Conservation (phyloP, 2,329 filamentous ascomycete species). For the Fusarium falciforme region DNA sequence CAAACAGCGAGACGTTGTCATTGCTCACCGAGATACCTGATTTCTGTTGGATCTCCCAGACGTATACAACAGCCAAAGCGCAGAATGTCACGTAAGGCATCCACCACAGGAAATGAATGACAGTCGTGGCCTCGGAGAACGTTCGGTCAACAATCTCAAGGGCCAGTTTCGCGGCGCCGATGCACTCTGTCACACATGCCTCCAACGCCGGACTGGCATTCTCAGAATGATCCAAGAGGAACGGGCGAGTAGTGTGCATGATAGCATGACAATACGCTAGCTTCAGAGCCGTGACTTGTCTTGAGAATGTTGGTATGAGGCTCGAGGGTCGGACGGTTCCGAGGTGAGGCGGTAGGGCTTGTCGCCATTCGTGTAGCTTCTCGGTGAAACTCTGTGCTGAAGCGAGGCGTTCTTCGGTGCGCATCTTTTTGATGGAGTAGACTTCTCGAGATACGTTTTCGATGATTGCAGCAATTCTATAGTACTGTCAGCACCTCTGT, state of each 20-base stretch:
- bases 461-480: constrained; percentile 51
- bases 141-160: constrained; percentile 16
- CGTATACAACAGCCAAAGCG: constrained; percentile 63
- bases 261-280: constrained; percentile 65
- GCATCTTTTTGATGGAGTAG: constrained; percentile 50
- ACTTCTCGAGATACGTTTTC: constrained; percentile 51
- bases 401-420: constrained; percentile 49
- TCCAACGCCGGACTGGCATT: constrained; percentile 27
- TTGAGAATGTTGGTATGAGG: constrained; percentile 56
- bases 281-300: constrained; percentile 63
- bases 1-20: constrained; percentile 44
- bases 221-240: constrained; percentile 54
- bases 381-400: constrained; percentile 51
- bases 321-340: constrained; percentile 55
- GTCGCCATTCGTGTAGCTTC: constrained; percentile 52
- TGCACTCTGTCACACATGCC: constrained; percentile 52
- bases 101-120: constrained; percentile 65
- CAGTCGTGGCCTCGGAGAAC: constrained; percentile 6
- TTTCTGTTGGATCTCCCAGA: constrained; percentile 62
- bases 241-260: constrained; percentile 64
- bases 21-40: constrained; percentile 9
- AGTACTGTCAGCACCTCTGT: not conserved
- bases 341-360: constrained; percentile 54
- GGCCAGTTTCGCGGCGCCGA: constrained; percentile 48
- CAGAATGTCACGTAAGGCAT: constrained; percentile 66